Conservation (phyloP, 176 grass and related monocot genomes). For the Triticum turgidum region DNA sequence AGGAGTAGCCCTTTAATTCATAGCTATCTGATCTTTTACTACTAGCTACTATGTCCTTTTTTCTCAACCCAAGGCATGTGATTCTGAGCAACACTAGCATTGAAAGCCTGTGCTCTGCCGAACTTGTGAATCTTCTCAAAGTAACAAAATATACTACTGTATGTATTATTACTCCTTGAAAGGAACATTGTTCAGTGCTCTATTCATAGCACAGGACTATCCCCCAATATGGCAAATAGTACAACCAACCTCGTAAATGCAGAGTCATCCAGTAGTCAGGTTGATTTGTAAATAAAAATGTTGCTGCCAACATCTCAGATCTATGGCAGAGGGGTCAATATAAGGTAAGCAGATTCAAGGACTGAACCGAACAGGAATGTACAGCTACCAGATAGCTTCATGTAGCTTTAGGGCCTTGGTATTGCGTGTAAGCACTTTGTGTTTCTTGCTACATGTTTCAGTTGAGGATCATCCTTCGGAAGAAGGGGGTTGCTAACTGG, state of each 20-base stretch:
- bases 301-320: not conserved
- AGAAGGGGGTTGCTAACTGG: conserved; percentile 33
- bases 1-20: not conserved
- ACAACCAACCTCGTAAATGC: not conserved
- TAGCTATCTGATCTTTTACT: not conserved
- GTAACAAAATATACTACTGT: not conserved
- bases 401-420: conserved; percentile 2
- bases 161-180: not conserved
- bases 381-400: not conserved
- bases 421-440: conserved; percentile 19
- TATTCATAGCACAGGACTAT: not conserved
- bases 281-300: not conserved
- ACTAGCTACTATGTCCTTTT: not conserved
- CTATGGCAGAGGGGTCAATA: not conserved
- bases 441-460: conserved; percentile 42
- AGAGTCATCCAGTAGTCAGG: not conserved
- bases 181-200: not conserved
- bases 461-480: conserved; percentile 3
- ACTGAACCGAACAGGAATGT: not conserved
- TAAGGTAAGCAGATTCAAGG: not conserved
- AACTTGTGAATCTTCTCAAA: conserved; percentile 2
- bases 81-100: not conserved
- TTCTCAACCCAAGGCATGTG: not conserved
- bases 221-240: not conserved
- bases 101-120: not conserved